These are phyloP conservation scores for Penicillium robsamsonii DNA, from an alignment of 495 filamentous ascomycete genomes.

Conservation along the genomic window DNA sequence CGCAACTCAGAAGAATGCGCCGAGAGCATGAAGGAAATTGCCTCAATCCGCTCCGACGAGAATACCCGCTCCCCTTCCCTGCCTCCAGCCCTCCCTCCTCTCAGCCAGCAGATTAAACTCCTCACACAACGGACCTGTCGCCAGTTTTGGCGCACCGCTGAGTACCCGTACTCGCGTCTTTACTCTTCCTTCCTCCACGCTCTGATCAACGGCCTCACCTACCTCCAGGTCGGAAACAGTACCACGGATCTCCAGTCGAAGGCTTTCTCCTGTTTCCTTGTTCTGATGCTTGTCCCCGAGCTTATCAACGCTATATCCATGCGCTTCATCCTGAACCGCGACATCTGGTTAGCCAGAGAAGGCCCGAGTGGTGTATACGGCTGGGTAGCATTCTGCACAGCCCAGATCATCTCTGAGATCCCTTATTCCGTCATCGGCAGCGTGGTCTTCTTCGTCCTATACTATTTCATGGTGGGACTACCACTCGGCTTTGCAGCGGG, in stretches of 20 bases:
- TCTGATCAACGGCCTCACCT: constrained; percentile 73
- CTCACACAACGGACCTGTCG: constrained; percentile 64
- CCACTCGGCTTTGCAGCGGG: constrained; percentile 59
- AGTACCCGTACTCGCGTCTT: constrained; percentile 76
- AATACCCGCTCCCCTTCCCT: constrained; percentile 39
- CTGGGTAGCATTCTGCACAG: constrained; percentile 65
- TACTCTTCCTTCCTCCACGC: constrained; percentile 75
- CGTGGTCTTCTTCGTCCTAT: constrained; percentile 66
- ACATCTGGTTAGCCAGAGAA: constrained; percentile 71
- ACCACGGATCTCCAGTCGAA: constrained; percentile 68
- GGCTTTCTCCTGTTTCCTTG: constrained; percentile 79
- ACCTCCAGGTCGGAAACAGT: constrained; percentile 65
- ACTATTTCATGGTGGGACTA: constrained; percentile 71
- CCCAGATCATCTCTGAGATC: constrained; percentile 71
- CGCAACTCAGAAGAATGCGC: constrained; percentile 67
- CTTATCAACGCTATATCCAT: constrained; percentile 77
- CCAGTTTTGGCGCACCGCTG: constrained; percentile 72
- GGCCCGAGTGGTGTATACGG: constrained; percentile 72
- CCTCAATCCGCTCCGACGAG: constrained; percentile 53
- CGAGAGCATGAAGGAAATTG: constrained; percentile 62
- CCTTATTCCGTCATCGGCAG: constrained; percentile 71
- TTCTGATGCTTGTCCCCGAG: constrained; percentile 71
- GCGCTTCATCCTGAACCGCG: constrained; percentile 69
- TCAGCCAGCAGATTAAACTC: constrained; percentile 62
- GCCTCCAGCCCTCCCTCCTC: constrained; percentile 62